Evolutionary conservation across 768 basidiomycete species (phyloP), one percentile per base, ranked within the genome.

Genomic region (Tremella yokohamensis): DNA sequence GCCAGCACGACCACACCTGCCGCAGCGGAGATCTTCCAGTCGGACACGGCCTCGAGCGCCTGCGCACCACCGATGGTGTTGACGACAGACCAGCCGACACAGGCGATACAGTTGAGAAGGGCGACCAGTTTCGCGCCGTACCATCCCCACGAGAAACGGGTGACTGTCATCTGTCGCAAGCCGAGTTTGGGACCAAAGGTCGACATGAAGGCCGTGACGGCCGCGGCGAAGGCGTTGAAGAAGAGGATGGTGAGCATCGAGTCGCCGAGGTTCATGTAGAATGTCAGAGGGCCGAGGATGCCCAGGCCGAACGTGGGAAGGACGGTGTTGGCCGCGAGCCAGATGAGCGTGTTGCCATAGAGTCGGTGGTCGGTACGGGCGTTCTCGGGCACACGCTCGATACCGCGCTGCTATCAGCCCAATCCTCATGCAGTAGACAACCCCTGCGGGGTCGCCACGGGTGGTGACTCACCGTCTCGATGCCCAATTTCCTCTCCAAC

Each of bases 1-100:
- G 80, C 80, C 57, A 82, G 79, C 60, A 82, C 77, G 42, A 81
- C 75, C 51, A 81, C 79, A 8, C 79, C 81, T 6, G 72, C 80
- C 3, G 79, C 77, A 34, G 70, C 65, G 1, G 64, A 65, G 58
- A 62, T 57, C 15, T 50, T 53, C 42, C 51, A 56, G 26, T 68
- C 65, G 29, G 69, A 51, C 34, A 70, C 62, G 20, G 50, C 52
- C 25, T 54, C 20, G 16, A 69, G 63, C 7, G 61, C 64, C 26
- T 68, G 66, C 12, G 59, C 65, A 48, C 69, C 72, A 25, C 60
- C 64, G 39, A 63, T 71, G 24, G 66, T 66, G 70, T 78, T 79
- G 58, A 79, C 75, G 2, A 76, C 69, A 38, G 75, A 76, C 78
- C 78, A 80, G n/a, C 79, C 79, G 50, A 80, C 72, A 61, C 79